phyloP scores from a whole-genome alignment of 768 basidiomycete genomes.

The Leccinum sublutescens region DNA sequence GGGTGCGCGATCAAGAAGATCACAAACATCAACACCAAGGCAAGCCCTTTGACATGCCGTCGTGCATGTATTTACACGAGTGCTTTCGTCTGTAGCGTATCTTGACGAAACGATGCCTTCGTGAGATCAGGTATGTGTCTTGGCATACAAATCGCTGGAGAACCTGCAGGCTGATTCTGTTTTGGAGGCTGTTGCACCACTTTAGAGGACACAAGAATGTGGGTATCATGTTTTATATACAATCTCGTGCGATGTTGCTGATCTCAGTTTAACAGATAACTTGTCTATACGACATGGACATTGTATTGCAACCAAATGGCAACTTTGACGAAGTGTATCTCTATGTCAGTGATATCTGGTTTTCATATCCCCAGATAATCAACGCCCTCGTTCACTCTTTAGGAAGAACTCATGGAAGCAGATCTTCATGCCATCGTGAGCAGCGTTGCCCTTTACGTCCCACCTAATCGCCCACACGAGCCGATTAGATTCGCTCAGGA shows the following conservation, averaged over 20 bases:
- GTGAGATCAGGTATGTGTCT: slow-evolving; percentile 80
- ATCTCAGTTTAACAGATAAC: slow-evolving; percentile 64
- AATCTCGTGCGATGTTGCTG: slow-evolving; percentile 1
- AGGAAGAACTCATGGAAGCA: slow-evolving; percentile 99
- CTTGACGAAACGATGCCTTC: slow-evolving; percentile 91
- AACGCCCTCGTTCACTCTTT: slow-evolving; percentile 10
- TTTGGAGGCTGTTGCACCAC: slow-evolving; percentile 81
- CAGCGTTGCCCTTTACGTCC: neutral
- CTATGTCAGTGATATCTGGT: slow-evolving; percentile 53
- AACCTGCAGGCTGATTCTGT: slow-evolving; percentile 15
- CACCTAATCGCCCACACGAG: slow-evolving; percentile 1
- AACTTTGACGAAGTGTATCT: slow-evolving; percentile 97
- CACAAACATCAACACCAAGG: slow-evolving; percentile 90
- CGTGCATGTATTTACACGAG: slow-evolving; percentile 12
- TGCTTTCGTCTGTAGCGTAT: slow-evolving; percentile 59
- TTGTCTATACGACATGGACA: slow-evolving; percentile 97
- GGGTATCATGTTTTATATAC: slow-evolving; percentile 24
- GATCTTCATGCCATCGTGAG: slow-evolving; percentile 97
- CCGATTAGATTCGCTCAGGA: slow-evolving; percentile 71
- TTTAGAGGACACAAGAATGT: slow-evolving; percentile 99
- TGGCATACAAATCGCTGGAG: neutral
- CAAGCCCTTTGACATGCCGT: slow-evolving; percentile 25
- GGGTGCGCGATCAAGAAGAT: slow-evolving; percentile 97
- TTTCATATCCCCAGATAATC: slow-evolving; percentile 2
- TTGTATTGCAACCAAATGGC: slow-evolving; percentile 87